Base-by-base conservation (phyloP, 257 asterid species). In the Penstemon barbatus region DNA sequence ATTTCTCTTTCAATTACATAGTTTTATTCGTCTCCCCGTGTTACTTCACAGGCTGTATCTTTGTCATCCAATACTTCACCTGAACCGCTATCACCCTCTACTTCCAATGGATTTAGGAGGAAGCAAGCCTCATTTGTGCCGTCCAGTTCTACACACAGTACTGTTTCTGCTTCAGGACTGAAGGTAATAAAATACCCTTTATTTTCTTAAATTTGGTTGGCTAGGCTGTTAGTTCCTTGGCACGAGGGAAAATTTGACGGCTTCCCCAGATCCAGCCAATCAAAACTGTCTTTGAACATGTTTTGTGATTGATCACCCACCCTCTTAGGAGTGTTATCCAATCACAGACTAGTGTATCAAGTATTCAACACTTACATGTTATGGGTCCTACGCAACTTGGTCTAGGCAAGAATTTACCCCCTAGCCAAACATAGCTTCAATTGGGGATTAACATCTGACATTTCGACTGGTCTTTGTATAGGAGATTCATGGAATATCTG, bases 61-160 rank as follows among this genome's bases (percentile, higher is more conserved):
- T 69, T 87, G 72, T 91, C 97, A 41, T 36, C 82, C 52, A 77
- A 53, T 74, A 69, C 84, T 54, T 76, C 72, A 4, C 51, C 57
- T 41, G 93, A 87, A 72, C 75, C 79, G 44, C 80, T 85, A 59
- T 79, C 99, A 52, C 87, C 97, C 19, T 84, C 90, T 71, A 59
- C 86, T 25, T 75, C 86, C 19, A 75, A 69, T 72, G 85, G 77
- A 70, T 68, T 78, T 69, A 67, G 12, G 57, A 81, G 72, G 85
- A 95, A 66, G 46, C 77, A 59, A 43, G 58, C 57, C 19, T 6
- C 44, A 36, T 59, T 37, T 39, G 58, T 53, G 37, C 77, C 80
- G 61, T 56, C 71, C 68, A 68, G 43, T 61, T 78, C 78, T 69
- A 68, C 77, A 71, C 83, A 79, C 67, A 72, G 83, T 70, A 65